These are phyloP conservation scores for Thalassiosira hispida DNA, from an alignment of 352 stramenopile species.

Conservation along the genomic window DNA sequence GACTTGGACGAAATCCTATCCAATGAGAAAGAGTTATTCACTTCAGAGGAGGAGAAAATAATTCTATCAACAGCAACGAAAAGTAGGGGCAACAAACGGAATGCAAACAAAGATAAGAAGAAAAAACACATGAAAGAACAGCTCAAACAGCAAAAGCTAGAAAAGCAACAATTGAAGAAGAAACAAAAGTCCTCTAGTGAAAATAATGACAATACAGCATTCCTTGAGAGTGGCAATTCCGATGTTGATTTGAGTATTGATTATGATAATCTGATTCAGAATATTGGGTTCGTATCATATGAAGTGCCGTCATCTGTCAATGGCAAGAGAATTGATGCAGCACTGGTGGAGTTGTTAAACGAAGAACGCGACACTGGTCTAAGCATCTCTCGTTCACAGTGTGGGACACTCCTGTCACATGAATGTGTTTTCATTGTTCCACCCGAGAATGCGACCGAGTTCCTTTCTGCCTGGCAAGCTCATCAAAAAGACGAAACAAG, in stretches of 20 bases:
- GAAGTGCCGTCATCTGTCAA: conserved; percentile 55
- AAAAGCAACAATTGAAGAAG: conserved; percentile 21
- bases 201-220: neutral
- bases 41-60: conserved; percentile 3
- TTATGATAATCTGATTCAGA: conserved; percentile 25
- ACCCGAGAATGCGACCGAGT: conserved; percentile 30
- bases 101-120: conserved; percentile 39
- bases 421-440: conserved; percentile 58
- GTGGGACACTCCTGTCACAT: conserved; percentile 68
- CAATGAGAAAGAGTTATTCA: conserved; percentile 46
- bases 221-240: conserved; percentile 23
- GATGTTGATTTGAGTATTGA: conserved; percentile 45
- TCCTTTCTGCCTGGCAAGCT: conserved; percentile 25
- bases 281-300: conserved; percentile 42
- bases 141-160: conserved; percentile 37
- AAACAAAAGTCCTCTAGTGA: conserved; percentile 1
- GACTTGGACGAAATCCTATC: conserved; percentile 54
- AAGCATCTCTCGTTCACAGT: conserved; percentile 72
- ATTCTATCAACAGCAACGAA: neutral
- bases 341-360: conserved; percentile 64
- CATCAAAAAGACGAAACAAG: conserved; percentile 11
- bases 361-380: conserved; percentile 8
- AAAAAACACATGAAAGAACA: conserved; percentile 45
- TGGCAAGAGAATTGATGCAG: conserved; percentile 74
- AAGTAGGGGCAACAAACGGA: conserved; percentile 10